Evolutionary conservation across 2,329 filamentous ascomycete species (phyloP).

Genomic region (Macrophomina pseudophaseolina): DNA sequence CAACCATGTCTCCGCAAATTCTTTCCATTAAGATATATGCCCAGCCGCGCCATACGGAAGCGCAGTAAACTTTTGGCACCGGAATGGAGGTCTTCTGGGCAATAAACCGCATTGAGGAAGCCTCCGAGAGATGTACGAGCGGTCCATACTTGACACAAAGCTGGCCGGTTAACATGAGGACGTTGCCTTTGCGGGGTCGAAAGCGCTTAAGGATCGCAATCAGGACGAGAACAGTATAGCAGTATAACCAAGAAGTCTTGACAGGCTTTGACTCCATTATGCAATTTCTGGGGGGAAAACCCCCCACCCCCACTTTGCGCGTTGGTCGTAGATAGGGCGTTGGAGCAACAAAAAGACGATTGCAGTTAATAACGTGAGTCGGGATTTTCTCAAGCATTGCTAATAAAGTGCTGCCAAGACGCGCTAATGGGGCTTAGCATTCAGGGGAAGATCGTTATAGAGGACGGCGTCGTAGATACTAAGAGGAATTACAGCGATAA

Average conservation of each 20-base stretch:
- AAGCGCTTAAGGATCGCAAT: conserved; percentile 7
- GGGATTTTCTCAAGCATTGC: too few relatives aligned
- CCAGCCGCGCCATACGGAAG: conserved; percentile 47
- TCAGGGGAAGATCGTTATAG: too few relatives aligned
- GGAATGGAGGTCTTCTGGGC: conserved; percentile 50
- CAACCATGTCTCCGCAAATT: conserved; percentile 39
- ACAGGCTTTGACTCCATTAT: background rate
- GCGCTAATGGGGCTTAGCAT: too few relatives aligned
- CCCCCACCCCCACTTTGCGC: too few relatives aligned
- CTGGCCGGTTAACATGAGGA: conserved; percentile 14
- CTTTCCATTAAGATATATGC: conserved; percentile 56
- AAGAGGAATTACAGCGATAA: too few relatives aligned
- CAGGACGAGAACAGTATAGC: background rate
- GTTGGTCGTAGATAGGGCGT: background rate
- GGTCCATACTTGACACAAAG: conserved; percentile 42
- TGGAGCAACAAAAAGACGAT: background rate
- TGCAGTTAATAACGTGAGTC: too few relatives aligned
- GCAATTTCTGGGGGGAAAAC: background rate
- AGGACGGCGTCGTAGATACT: too few relatives aligned
- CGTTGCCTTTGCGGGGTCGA: conserved; percentile 1
- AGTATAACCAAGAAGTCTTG: background rate
- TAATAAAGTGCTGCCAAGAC: too few relatives aligned
- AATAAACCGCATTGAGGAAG: conserved; percentile 49
- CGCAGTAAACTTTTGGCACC: conserved; percentile 52
- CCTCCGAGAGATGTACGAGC: conserved; percentile 45